Percentiles rank a stretch among this genome's conserved stretches.
Evolutionary conservation across 2,329 filamentous ascomycete genomes (phyloP).

Genomic region (Stemphylium vesicarium): DNA sequence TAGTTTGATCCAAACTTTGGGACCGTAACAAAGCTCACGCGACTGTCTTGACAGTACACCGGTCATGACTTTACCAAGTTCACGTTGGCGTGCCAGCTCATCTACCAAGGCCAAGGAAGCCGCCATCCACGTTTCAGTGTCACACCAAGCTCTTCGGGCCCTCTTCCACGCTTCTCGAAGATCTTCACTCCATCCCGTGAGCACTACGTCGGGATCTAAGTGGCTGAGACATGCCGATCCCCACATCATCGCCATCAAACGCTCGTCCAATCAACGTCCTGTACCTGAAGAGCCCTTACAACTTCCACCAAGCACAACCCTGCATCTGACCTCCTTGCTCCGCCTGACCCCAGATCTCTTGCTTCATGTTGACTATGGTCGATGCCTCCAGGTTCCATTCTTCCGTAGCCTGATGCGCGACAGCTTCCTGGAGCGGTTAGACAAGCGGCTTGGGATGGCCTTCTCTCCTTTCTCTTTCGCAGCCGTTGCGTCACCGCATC

Average conservation of each 20-base stretch:
- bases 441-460: slow-evolving; percentile 4
- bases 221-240: slow-evolving; percentile 35
- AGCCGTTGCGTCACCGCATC: slow-evolving; percentile 30
- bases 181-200: slow-evolving; percentile 4
- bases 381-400: slow-evolving; percentile 1
- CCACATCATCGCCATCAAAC: slow-evolving; percentile 36
- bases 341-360: slow-evolving; percentile 10
- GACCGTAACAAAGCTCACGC: background rate
- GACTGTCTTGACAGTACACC: background rate
- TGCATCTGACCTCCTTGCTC: slow-evolving; percentile 18
- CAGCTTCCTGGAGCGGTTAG: slow-evolving; percentile 4
- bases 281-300: slow-evolving; percentile 39
- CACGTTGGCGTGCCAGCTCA: too few relatives aligned
- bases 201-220: slow-evolving; percentile 15
- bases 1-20: too few relatives aligned
- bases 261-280: slow-evolving; percentile 33
- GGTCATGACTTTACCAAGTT: too few relatives aligned
- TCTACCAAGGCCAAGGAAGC: background rate
- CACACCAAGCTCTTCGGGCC: slow-evolving; percentile 1
- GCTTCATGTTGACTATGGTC: slow-evolving; percentile 2
- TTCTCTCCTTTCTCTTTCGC: slow-evolving; percentile 8
- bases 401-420: slow-evolving; percentile 5
- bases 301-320: slow-evolving; percentile 18
- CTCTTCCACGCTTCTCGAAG: slow-evolving; percentile 10
- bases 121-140: slow-evolving; percentile 1